Evolutionary conservation across 768 basidiomycete genomes (phyloP), one percentile per base, ranked within the genome.

Genomic region (Suillus spraguei): DNA sequence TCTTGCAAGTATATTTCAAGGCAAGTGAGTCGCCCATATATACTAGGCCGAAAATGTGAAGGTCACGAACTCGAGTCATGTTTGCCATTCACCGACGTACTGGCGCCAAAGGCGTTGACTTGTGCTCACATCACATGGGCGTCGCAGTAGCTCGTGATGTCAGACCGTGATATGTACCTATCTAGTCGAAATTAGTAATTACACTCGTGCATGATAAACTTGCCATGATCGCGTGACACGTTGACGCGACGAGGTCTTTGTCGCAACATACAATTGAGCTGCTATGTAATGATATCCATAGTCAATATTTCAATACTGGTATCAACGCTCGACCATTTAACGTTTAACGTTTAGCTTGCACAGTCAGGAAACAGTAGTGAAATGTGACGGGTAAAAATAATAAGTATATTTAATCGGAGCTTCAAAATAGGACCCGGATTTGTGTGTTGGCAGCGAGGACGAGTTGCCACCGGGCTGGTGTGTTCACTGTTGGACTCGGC

Each of bases 401-500:
- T 24, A 13, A 39, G 39, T 28, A 20, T 32, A 17, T 63, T 64
- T 22, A 53, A 55, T 39, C 76, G 63, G 76, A 66, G 76, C 47
- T 66, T 62, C 0, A 70, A 74, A 46, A 13, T 50, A 41, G 8
- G 3, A 54, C 32, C 56, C 64, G 44, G n/a, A 62, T 41, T 60
- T 60, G 66, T 70, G 66, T 52, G 63, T 65, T 36, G 63, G 62
- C 61, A 28, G 38, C 16, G 35, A 32, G 56, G 24, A 58, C 56
- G 56, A 69, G 63, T 72, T 67, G 66, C 64, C 24, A 63, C 66
- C 67, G 46, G 72, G 75, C 75, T 76, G 74, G 71, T 71, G 52
- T 53, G 52, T 52, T 52, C 50, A 28, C 50, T 35, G 67, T 67
- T 66, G 67, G 50, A 65, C 67, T 68, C 74, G 71, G 74, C 72